Evolutionary conservation across 768 basidiomycete genomes (phyloP).

Genomic region (Paxillus involutus): DNA sequence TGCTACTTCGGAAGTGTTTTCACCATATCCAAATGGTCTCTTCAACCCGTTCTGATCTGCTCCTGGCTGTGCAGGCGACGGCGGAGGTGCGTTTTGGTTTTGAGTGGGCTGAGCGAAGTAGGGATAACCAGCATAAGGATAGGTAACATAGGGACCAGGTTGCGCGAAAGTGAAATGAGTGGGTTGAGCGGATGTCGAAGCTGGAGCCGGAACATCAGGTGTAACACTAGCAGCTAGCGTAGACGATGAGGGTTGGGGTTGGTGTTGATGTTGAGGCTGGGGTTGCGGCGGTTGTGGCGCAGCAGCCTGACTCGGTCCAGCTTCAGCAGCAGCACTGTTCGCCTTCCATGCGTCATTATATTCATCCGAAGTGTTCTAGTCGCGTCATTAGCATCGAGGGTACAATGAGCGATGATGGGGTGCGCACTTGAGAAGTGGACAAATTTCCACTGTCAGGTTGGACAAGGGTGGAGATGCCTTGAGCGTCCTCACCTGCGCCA

Average conservation of each 20-base stretch:
- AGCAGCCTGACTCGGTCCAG: slow-evolving; percentile 23
- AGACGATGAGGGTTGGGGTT: slow-evolving; percentile 21
- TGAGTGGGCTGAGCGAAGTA: slow-evolving; percentile 30
- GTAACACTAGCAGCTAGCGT: slow-evolving; percentile 16
- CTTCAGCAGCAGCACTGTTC: slow-evolving; percentile 44
- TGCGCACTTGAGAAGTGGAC: slow-evolving; percentile 26
- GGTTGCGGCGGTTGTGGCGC: slow-evolving; percentile 4
- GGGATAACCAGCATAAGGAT: slow-evolving; percentile 35
- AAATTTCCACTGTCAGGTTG: slow-evolving; percentile 25
- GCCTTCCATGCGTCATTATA: slow-evolving; percentile 66
- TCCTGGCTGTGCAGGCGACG: slow-evolving; percentile 22
- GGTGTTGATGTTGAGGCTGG: not conserved
- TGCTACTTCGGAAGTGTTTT: slow-evolving; percentile 22
- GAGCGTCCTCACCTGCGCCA: slow-evolving; percentile 30
- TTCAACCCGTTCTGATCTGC: slow-evolving; percentile 28
- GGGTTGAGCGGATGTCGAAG: slow-evolving; percentile 27
- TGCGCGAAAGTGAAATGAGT: slow-evolving; percentile 30
- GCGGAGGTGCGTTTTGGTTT: slow-evolving; percentile 17
- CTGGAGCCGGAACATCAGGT: slow-evolving; percentile 17
- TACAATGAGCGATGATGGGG: not conserved
- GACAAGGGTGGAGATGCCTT: slow-evolving; percentile 17
- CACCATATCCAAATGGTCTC: slow-evolving; percentile 28
- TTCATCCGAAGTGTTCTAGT: slow-evolving; percentile 47
- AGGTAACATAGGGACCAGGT: slow-evolving; percentile 33
- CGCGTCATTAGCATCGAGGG: slow-evolving; percentile 7